Base-by-base conservation (phyloP, 2,329 filamentous ascomycete genomes). In the Lasiodiplodia citricola region DNA sequence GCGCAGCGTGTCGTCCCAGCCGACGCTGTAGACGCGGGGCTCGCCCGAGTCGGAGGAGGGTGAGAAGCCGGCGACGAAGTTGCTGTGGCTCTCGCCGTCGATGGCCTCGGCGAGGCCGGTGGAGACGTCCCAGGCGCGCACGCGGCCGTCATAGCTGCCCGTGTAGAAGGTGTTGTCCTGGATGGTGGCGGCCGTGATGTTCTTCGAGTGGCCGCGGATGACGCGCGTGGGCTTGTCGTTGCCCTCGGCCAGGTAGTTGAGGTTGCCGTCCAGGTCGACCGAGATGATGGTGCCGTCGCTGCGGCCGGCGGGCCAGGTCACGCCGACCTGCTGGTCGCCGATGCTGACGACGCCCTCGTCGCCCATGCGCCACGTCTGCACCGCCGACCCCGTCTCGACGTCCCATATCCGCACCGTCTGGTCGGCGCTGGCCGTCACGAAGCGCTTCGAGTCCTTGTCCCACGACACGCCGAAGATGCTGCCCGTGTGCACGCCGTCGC, bases 381-480 rank as follows among this genome's bases (percentile, higher is more conserved):
- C 84, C 23, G 88, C 88, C 77, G 91, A 91, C 41, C 91, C 93
- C 16, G 90, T 85, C 77, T 97, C 93, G 2, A 88, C 90, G 76
- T 98, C 94, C 96, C 96, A 99, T 31, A 97, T 87, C 79, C 94
- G 94, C 67, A 99, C 92, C 0, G 94, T 97, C 82, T 96, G 93
- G 78, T 99, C 96, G 10, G 93, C 95, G 75, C 94, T 97, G 18
- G 94, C 93, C 1, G 96, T 99, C 35, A 92, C 95, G 72, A 99
- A 90, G 74, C 88, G 89, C 76, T 90, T 94, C 31, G 93, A 94
- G 78, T 98, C 94, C 70, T 89, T 88, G 1, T 92, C 88, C 96
- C 96, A 99, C 21, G 92, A 93, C 5, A 98, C 90, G 25, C 91
- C 91, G 76, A 97, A 97, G 69, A 99, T 96, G 78, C 93, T 97